These are phyloP conservation scores for Phytopythium oedochilum DNA, from an alignment of 352 stramenopile genomes.

Conservation along the genomic window DNA sequence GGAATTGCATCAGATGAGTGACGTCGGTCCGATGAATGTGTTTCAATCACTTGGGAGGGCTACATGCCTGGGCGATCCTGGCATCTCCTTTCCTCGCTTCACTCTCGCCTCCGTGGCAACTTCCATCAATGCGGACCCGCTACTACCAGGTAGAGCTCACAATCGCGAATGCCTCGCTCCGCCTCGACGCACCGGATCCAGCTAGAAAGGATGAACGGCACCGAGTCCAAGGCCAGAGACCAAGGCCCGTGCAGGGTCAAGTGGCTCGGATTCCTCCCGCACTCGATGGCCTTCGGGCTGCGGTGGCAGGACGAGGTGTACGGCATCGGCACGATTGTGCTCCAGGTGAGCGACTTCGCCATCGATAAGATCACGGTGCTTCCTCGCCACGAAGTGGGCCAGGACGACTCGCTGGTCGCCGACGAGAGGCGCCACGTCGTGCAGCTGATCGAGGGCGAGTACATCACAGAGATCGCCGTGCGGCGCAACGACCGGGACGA, in stretches of 20 bases:
- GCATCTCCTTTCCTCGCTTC: too few species aligned
- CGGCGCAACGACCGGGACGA: background rate
- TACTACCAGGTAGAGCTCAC: too few species aligned
- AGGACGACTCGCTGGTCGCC: background rate
- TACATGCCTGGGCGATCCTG: too few species aligned
- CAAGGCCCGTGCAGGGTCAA: too few species aligned
- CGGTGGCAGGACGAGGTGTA: slow-evolving; percentile 5
- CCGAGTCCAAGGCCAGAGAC: too few species aligned
- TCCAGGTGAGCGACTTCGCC: background rate
- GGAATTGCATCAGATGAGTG: too few species aligned
- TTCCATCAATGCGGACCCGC: too few species aligned
- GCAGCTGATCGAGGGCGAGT: background rate
- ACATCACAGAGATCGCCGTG: background rate
- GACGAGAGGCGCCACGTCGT: background rate
- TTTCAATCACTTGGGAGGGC: too few species aligned
- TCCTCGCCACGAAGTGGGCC: background rate
- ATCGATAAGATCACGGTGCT: background rate
- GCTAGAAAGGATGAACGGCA: slow-evolving; percentile 2
- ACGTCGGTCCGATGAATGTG: too few species aligned
- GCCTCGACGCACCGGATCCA: too few species aligned
- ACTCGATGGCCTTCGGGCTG: background rate
- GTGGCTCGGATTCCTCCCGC: slow-evolving; percentile 1
- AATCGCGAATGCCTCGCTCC: too few species aligned
- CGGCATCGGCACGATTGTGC: background rate
- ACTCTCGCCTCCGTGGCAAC: too few species aligned